Evolutionary conservation across 768 basidiomycete species (phyloP).

Genomic region (Suillus plorans): DNA sequence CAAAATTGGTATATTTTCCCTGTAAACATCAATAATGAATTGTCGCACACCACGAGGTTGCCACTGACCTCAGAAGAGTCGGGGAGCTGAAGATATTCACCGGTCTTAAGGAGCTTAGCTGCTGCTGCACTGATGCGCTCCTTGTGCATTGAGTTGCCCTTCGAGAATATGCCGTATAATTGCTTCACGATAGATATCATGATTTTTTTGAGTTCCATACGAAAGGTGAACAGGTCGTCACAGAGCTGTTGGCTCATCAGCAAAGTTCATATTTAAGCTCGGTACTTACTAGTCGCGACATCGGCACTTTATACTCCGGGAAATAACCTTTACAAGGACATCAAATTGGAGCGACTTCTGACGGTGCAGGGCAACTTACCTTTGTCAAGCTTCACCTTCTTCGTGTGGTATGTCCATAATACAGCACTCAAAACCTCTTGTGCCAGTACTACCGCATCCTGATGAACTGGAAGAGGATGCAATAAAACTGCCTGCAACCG

Average conservation of each 20-base stretch:
- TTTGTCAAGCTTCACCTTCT: not conserved
- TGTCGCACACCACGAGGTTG: not conserved
- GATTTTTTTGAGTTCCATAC: not conserved
- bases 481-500: not conserved
- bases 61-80: not conserved
- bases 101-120: not conserved
- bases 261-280: not conserved
- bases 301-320: not conserved
- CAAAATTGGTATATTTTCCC: not conserved
- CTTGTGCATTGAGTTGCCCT: not conserved
- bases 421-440: not conserved
- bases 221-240: not conserved
- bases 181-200: not conserved
- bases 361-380: not conserved
- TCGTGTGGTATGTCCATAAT: not conserved
- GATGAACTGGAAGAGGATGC: not conserved
- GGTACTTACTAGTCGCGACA: not conserved
- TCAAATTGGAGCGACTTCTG: not conserved
- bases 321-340: not conserved
- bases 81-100: not conserved
- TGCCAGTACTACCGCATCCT: not conserved
- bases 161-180: not conserved
- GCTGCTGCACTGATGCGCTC: not conserved
- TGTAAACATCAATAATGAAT: not conserved
- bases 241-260: not conserved